A percentile compares a stretch with the other conserved stretches of the same genome.
phyloP scores from a whole-genome alignment of 2,329 filamentous ascomycete species.

The Fusarium sp. region DNA sequence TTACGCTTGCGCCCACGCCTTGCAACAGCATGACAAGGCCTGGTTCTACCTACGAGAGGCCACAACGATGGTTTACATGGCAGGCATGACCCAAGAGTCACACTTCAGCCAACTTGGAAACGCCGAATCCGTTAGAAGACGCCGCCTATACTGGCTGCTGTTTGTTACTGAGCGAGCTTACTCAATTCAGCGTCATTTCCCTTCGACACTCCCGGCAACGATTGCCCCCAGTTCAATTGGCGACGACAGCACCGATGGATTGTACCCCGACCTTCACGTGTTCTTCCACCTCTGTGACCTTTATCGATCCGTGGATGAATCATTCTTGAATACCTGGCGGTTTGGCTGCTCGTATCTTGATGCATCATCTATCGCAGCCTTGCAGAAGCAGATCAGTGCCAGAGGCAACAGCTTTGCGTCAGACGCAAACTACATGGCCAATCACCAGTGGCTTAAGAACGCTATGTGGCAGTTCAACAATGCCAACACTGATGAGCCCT shows the following conservation, averaged over 20 bases:
- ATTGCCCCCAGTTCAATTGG: slow-evolving; percentile 74
- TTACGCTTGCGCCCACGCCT: slow-evolving; percentile 77
- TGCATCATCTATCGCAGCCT: slow-evolving; percentile 65
- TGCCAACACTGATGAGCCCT: slow-evolving; percentile 65
- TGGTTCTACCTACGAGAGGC: slow-evolving; percentile 86
- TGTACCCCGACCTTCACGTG: slow-evolving; percentile 65
- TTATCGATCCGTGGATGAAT: slow-evolving; percentile 75
- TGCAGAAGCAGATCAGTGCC: slow-evolving; percentile 73
- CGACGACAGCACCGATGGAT: slow-evolving; percentile 71
- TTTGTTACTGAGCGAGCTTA: slow-evolving; percentile 81
- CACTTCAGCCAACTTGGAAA: slow-evolving; percentile 71
- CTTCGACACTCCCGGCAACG: slow-evolving; percentile 77
- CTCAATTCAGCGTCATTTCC: slow-evolving; percentile 76
- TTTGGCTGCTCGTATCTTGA: slow-evolving; percentile 71
- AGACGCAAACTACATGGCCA: slow-evolving; percentile 68
- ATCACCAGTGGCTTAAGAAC: slow-evolving; percentile 75
- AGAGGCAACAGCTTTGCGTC: slow-evolving; percentile 65
- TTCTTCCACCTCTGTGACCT: slow-evolving; percentile 73
- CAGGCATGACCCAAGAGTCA: slow-evolving; percentile 72
- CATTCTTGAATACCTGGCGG: slow-evolving; percentile 75
- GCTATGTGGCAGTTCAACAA: slow-evolving; percentile 72
- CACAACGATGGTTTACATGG: slow-evolving; percentile 75
- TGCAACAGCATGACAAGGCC: slow-evolving; percentile 80
- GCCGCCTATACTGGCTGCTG: slow-evolving; percentile 80
- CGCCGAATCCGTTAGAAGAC: slow-evolving; percentile 71